Evolutionary conservation across 768 basidiomycete genomes (phyloP).

Genomic region (Basidioascus undulatus): DNA sequence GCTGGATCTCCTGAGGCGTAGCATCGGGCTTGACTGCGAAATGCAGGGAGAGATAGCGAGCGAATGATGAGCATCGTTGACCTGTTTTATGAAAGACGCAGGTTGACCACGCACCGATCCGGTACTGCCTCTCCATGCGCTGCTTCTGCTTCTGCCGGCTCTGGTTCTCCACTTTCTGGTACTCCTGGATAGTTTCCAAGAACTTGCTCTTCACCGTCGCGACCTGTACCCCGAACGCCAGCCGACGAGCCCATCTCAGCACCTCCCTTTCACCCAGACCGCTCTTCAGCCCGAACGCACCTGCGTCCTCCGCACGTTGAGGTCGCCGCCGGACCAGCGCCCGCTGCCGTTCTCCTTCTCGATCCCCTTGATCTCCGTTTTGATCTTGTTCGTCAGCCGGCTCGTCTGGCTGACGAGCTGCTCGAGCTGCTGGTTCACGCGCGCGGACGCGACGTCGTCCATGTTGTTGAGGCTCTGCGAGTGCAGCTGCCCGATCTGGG

Average conservation of each 20-base stretch:
- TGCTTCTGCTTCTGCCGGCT: conserved; percentile 24
- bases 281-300: too few relatives aligned
- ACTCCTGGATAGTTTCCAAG: conserved; percentile 22
- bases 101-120: conserved; percentile 17
- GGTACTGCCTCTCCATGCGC: conserved; percentile 24
- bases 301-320: conserved; percentile 14
- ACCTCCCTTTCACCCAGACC: too few relatives aligned
- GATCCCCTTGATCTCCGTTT: conserved; percentile 19
- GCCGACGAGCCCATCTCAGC: too few relatives aligned
- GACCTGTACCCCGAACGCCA: conserved; percentile 19
- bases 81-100: not conserved
- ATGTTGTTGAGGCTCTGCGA: conserved; percentile 16
- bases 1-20: conserved; percentile 12
- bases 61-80: not conserved
- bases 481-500: conserved; percentile 15
- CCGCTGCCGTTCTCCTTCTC: conserved; percentile 20
- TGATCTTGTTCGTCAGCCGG: conserved; percentile 18
- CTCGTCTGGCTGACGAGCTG: conserved; percentile 12
- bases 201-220: conserved; percentile 22
- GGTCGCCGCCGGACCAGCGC: conserved; percentile 15
- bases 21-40: conserved; percentile 14
- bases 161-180: conserved; percentile 24
- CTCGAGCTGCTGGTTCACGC: conserved; percentile 10
- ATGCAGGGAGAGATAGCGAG: not conserved
- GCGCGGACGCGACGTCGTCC: conserved; percentile 11